Percentiles rank a stretch among this genome's conserved stretches.
These are phyloP conservation scores for Backusella circina DNA, from an alignment of 192 early-diverging fungal species.

Conservation along the genomic window DNA sequence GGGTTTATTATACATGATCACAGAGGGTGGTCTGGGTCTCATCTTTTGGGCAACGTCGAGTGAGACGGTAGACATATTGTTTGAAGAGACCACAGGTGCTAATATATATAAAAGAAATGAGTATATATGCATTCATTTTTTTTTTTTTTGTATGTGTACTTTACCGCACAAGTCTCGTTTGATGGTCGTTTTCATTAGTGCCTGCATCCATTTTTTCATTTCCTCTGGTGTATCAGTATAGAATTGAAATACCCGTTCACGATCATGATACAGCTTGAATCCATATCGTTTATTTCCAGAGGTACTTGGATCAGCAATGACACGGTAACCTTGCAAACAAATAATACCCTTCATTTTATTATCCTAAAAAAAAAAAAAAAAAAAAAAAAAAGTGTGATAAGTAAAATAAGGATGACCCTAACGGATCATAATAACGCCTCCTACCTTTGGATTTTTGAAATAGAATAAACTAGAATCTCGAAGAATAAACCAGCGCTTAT, in stretches of 20 bases:
- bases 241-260: conserved; percentile 49
- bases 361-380: neutral
- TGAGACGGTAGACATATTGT: conserved; percentile 50
- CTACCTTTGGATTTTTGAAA: conserved; percentile 41
- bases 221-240: conserved; percentile 45
- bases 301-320: conserved; percentile 50
- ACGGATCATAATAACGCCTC: neutral
- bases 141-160: neutral
- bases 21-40: conserved; percentile 31
- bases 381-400: neutral
- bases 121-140: neutral
- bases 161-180: conserved; percentile 40
- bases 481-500: conserved; percentile 54
- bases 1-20: neutral
- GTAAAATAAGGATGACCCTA: neutral
- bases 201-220: conserved; percentile 53
- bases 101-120: neutral
- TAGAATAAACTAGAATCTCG: conserved; percentile 50
- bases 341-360: conserved; percentile 50
- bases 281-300: conserved; percentile 49
- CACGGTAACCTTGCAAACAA: conserved; percentile 51
- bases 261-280: conserved; percentile 53
- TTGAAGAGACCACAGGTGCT: conserved; percentile 57
- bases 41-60: conserved; percentile 47
- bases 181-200: conserved; percentile 59